Percentiles rank a stretch among this genome's conserved stretches.
Conservation (phyloP, 2,329 filamentous ascomycete species). For the Claviceps pazoutovae region DNA sequence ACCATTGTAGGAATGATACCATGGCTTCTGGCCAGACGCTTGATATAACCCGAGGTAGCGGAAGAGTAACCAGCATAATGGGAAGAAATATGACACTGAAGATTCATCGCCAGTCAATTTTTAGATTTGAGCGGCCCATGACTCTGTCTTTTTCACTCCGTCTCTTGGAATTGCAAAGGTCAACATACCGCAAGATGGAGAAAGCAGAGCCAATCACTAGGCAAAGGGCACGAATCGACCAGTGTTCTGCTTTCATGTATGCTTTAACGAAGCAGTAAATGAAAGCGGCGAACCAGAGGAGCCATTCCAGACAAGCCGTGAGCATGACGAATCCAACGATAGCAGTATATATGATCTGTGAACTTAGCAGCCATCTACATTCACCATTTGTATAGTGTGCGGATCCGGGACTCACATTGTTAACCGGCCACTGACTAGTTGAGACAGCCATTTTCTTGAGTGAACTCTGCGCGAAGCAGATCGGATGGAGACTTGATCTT, state of each 20-base stretch:
- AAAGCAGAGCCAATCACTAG: constrained; percentile 63
- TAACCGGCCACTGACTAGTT: constrained; percentile 35
- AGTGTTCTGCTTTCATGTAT: constrained; percentile 77
- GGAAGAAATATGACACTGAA: constrained; percentile 71
- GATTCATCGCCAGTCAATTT: neutral
- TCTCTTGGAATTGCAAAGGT: neutral
- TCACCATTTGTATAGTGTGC: neutral
- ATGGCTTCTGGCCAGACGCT: constrained; percentile 56
- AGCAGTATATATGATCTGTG: constrained; percentile 69
- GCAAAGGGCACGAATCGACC: constrained; percentile 68
- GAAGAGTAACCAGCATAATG: constrained; percentile 86
- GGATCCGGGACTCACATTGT: constrained; percentile 21
- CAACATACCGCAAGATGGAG: constrained; percentile 53
- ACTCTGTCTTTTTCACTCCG: neutral
- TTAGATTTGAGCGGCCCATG: neutral
- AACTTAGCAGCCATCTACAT: neutral
- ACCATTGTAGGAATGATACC: constrained; percentile 72
- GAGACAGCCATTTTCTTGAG: constrained; percentile 19
- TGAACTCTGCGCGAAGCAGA: neutral
- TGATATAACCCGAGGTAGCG: constrained; percentile 59
- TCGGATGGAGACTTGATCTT: neutral
- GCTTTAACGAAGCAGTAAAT: constrained; percentile 83
- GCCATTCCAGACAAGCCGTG: constrained; percentile 80
- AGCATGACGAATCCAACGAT: constrained; percentile 73
- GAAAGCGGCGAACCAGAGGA: constrained; percentile 89